A percentile compares a stretch with the other conserved stretches of the same genome.
Conservation (phyloP, 2,329 filamentous ascomycete genomes). For the Sarocladiaceae sp. region DNA sequence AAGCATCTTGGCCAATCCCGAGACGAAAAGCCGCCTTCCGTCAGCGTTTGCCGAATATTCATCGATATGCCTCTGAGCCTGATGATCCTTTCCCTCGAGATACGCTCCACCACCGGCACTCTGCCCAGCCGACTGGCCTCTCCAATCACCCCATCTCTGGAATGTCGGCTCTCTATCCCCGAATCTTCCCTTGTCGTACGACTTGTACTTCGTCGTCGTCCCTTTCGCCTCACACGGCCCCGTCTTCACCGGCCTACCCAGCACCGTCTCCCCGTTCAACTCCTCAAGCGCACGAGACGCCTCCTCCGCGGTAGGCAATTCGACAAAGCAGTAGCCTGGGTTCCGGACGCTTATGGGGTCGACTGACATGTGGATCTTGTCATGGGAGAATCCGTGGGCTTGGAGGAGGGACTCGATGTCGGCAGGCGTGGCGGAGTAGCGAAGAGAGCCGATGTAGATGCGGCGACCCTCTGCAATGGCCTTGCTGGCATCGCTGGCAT, state of each 20-base stretch:
- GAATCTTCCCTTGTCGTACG: neutral
- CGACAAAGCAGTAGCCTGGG: slow-evolving; percentile 64
- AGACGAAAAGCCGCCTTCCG: slow-evolving; percentile 41
- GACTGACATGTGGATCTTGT: slow-evolving; percentile 35
- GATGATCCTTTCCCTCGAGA: neutral
- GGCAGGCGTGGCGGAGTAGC: slow-evolving; percentile 42
- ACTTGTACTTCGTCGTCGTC: slow-evolving; percentile 1
- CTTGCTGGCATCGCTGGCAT: neutral
- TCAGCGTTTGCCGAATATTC: slow-evolving; percentile 21
- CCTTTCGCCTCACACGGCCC: slow-evolving; percentile 56
- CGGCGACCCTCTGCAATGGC: slow-evolving; percentile 11
- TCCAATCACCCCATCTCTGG: slow-evolving; percentile 41
- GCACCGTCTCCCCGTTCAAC: slow-evolving; percentile 34
- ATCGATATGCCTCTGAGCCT: slow-evolving; percentile 23
- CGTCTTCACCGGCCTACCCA: slow-evolving; percentile 55
- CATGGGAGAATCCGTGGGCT: slow-evolving; percentile 21
- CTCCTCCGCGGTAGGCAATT: slow-evolving; percentile 8
- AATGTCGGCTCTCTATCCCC: slow-evolving; percentile 20
- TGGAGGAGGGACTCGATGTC: slow-evolving; percentile 57
- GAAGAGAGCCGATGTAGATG: slow-evolving; percentile 41
- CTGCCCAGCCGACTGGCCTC: slow-evolving; percentile 17
- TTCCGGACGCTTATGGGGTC: slow-evolving; percentile 64
- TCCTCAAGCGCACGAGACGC: slow-evolving; percentile 9
- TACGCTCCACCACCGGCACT: slow-evolving; percentile 18
- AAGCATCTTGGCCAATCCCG: slow-evolving; percentile 42